Evolutionary conservation across 2,329 filamentous ascomycete genomes (phyloP).

Genomic region (Botryotinia calthae): DNA sequence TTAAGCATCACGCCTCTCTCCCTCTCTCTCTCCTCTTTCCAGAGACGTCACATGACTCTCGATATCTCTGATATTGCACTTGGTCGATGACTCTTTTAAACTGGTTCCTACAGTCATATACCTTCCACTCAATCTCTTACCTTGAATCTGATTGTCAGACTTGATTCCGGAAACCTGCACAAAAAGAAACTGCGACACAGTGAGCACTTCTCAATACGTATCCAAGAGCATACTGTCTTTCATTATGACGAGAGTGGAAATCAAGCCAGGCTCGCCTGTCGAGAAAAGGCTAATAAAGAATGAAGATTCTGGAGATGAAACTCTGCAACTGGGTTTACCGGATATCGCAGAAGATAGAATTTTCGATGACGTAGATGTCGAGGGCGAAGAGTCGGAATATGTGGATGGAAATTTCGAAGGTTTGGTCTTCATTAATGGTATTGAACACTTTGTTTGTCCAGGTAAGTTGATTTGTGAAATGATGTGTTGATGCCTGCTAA

Average conservation of each 20-base stretch:
- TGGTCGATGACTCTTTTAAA: background rate
- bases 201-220: background rate
- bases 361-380: conserved; percentile 33
- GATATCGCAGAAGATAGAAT: conserved; percentile 28
- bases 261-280: conserved; percentile 20
- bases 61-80: background rate
- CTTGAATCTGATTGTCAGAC: background rate
- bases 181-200: background rate
- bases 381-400: conserved; percentile 32
- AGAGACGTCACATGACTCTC: background rate
- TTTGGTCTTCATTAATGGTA: conserved; percentile 14
- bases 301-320: conserved; percentile 26
- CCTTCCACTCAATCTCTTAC: background rate
- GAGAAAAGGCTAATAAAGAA: conserved; percentile 20
- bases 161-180: background rate
- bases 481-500: background rate
- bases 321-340: conserved; percentile 25
- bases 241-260: conserved; percentile 17
- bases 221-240: background rate
- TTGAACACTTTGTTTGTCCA: conserved; percentile 24
- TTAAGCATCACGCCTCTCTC: background rate
- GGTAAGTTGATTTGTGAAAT: background rate
- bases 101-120: background rate
- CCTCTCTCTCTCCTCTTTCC: background rate
- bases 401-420: conserved; percentile 34